Base-by-base conservation (phyloP, 768 basidiomycete species). In the Crucibulum laeve region DNA sequence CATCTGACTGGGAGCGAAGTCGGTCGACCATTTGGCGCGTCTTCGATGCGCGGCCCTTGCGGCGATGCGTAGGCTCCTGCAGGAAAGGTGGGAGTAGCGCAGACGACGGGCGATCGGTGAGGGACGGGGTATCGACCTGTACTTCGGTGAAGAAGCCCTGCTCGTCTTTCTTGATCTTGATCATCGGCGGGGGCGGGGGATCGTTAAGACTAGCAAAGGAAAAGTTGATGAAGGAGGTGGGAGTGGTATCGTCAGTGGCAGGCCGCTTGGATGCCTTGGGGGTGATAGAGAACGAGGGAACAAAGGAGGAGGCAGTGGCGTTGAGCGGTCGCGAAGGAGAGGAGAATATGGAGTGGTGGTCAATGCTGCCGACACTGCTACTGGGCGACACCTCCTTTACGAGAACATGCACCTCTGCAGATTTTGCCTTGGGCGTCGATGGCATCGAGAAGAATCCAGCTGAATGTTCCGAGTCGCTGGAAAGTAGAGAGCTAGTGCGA, bases 21-120 rank as follows among this genome's bases (percentile, higher is more conserved):
- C 70, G 68, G 49, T 82, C 80, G 23, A 82, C 76, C 32, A 82
- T 76, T 49, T 77, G 73, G 10, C 80, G 70, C 15, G 80, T 82
- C 53, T 73, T 74, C 17, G 80, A 82, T 24, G 67, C 55, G 17
- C 76, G 67, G 8, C 64, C 60, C 34, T 67, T 69, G 22, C 61
- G 65, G 14, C 65, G 65, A 32, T 57, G 57, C 40, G 59, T 52
- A 41, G 60, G 48, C 25, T 73, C 71, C 36, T 73, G 67, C 21
- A 80, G 60, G 58, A 78, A 78, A 5, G 73, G 62, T 0, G 77
- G 76, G 18, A 80, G 62, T 38, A 74, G 61, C 18, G 10, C 11
- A 8, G 35, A 18, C 18, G 35, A 10, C 8, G 35, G 11, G 11
- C 13, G 18, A 13, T 10, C 8, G 18, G 11, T 54, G n/a, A 63